Percentiles rank a stretch among this genome's conserved stretches.
Evolutionary conservation across 202 grass and related monocot species (phyloP).

Genomic region (Setaria italica): DNA sequence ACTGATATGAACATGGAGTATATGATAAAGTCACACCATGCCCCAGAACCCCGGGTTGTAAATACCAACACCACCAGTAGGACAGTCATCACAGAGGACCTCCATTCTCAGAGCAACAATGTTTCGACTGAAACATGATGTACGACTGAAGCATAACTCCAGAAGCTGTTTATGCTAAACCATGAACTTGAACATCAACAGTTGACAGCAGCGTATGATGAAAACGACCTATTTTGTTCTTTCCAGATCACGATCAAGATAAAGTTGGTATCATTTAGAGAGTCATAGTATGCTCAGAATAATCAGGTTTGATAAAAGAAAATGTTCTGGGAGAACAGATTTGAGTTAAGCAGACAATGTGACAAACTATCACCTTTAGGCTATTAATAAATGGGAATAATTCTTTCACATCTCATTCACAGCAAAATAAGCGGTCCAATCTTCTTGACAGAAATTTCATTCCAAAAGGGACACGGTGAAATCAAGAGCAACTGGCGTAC

Average conservation of each 20-base stretch:
- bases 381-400: background rate
- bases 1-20: conserved; percentile 1
- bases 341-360: background rate
- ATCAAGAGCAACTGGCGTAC: conserved; percentile 39
- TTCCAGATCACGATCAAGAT: background rate
- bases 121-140: conserved; percentile 79
- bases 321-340: background rate
- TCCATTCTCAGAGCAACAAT: conserved; percentile 88
- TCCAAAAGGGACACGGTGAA: background rate
- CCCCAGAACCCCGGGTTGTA: conserved; percentile 97
- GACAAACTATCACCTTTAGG: background rate
- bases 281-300: background rate
- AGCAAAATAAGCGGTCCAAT: background rate
- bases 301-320: background rate
- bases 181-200: background rate
- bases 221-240: conserved; percentile 4
- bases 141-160: conserved; percentile 44
- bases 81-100: conserved; percentile 74
- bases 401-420: background rate
- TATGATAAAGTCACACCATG: conserved; percentile 66
- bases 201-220: background rate
- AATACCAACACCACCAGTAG: conserved; percentile 75
- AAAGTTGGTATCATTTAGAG: background rate
- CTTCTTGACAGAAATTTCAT: background rate
- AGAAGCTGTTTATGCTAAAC: background rate